These are phyloP conservation scores for Aspergillus aculeatus DNA, from an alignment of 2,329 filamentous ascomycete species.

Conservation along the genomic window DNA sequence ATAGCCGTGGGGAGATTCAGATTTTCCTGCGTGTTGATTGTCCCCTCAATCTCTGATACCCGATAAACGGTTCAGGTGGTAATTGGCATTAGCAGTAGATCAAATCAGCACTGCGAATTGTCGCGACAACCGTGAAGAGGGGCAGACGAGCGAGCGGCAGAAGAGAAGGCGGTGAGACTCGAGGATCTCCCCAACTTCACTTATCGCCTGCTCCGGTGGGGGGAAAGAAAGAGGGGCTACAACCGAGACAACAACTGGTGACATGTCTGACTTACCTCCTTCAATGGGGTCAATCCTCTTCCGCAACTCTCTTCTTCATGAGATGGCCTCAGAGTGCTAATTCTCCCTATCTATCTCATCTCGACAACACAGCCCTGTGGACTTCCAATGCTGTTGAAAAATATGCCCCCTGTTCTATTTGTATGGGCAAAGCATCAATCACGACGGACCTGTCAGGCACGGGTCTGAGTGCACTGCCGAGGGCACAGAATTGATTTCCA, in stretches of 20 bases:
- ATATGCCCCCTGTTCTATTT: neutral
- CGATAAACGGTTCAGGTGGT: neutral
- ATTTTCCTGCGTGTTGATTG: neutral
- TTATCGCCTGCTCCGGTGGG: neutral
- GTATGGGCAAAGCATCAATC: neutral
- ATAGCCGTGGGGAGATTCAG: neutral
- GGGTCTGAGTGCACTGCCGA: neutral
- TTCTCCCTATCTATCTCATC: no score
- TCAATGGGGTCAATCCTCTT: neutral
- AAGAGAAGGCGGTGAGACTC: constrained; percentile 19
- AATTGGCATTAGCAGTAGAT: neutral
- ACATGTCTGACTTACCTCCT: neutral
- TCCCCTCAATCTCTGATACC: neutral
- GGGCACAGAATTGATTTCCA: no score
- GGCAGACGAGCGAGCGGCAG: constrained; percentile 14
- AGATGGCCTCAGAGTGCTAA: neutral
- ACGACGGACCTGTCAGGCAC: neutral
- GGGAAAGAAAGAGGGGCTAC: neutral
- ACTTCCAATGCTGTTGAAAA: neutral
- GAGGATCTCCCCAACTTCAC: neutral
- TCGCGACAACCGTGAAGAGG: constrained; percentile 19
- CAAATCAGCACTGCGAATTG: constrained; percentile 10
- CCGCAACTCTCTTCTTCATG: no score
- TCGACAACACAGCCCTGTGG: neutral
- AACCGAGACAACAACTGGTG: neutral